Base-by-base conservation (phyloP, 2,329 filamentous ascomycete genomes). In the Zasmidium citrigriseum region DNA sequence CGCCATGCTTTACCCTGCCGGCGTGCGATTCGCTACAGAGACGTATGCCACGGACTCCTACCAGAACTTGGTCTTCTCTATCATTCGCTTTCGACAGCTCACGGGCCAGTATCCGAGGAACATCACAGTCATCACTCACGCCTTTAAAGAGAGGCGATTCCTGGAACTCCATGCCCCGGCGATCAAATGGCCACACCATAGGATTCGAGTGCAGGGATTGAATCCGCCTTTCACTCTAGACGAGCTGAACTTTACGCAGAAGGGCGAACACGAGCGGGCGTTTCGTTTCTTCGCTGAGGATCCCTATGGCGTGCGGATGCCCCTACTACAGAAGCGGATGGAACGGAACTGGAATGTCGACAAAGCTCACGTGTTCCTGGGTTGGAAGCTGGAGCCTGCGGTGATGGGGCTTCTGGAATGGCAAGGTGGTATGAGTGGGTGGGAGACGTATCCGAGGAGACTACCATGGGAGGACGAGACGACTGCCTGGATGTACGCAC, bases 41-140 rank as follows among this genome's bases (percentile, higher is more conserved):
- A 62, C 48, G 7, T 60, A 65, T 18, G 91, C 93, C 0, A 86
- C 93, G 1, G 93, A 97, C 73, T 93, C 89, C 1, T 93, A 91
- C 69, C 88, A 92, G 70, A 96, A 96, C 70, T 76, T 96, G 4
- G 76, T 96, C 16, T 92, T 93, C 71, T 89, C 88, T 12, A 78
- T 96, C 68, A 79, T 88, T 62, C 77, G 80, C 2, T 84, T 82
- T 59, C 68, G 72, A 3, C 69, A 72, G 24, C 68, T 68, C 2
- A 72, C 70, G 1, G 76, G 76, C 3, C 52, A 48, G 1, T 80
- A 78, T 60, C 79, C 79, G 1, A 63, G 68, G 20, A 68, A 70
- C 1, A 68, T 81, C 21, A 76, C 75, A 1, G 65, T 81, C 27
- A 71, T 81, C 25, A 80, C 78, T 2, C 78, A 81, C 65, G 77